Conservation (phyloP, 176 grass and related monocot genomes). For the Microstegium vimineum region DNA sequence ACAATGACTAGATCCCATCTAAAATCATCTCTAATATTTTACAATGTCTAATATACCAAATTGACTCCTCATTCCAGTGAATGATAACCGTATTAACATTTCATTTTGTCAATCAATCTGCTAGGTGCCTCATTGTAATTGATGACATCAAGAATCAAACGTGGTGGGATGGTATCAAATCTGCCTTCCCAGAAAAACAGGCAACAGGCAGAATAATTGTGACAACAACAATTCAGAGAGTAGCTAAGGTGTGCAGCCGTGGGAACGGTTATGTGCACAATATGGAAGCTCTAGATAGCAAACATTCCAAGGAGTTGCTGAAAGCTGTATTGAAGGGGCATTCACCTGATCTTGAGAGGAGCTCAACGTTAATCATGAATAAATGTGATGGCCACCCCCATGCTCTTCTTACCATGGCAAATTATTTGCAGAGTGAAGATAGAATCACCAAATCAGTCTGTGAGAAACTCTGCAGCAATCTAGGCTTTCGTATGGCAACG, state of each 20-base stretch:
- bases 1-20: too few relatives aligned
- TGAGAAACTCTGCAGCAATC: not conserved
- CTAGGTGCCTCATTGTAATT: constrained; percentile 23
- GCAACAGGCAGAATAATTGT: not conserved
- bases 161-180: not conserved
- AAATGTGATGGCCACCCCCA: constrained; percentile 13
- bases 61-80: too few relatives aligned
- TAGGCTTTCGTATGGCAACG: not conserved
- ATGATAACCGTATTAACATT: not conserved
- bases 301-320: not conserved
- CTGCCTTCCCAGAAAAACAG: not conserved
- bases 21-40: too few relatives aligned
- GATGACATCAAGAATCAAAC: constrained; percentile 7
- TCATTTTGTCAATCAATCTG: not conserved
- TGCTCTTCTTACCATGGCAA: not conserved
- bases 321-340: not conserved
- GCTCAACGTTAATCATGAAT: not conserved
- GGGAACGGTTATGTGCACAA: not conserved
- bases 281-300: not conserved
- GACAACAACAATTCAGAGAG: not conserved
- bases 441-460: too few relatives aligned
- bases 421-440: not conserved
- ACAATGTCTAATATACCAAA: too few relatives aligned
- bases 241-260: constrained; percentile 12
- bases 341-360: not conserved